Evolutionary conservation across 2,329 filamentous ascomycete genomes (phyloP).

Genomic region (Cylindrodendrum hubeiense): DNA sequence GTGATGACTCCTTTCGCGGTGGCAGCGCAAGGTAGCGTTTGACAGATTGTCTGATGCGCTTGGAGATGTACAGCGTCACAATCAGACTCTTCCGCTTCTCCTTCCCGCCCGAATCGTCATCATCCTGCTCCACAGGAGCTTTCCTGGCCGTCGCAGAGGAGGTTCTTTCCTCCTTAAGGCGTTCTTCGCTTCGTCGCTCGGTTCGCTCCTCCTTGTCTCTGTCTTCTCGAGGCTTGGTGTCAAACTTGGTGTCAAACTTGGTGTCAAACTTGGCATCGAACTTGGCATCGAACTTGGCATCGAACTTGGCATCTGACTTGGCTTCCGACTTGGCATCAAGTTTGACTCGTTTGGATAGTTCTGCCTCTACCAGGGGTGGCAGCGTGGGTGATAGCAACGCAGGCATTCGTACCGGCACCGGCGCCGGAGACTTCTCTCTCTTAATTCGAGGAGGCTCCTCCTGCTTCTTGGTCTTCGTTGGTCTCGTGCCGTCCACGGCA

Average conservation of each 20-base stretch:
- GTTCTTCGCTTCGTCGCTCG: slow-evolving; percentile 37
- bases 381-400: slow-evolving; percentile 68
- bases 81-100: slow-evolving; percentile 49
- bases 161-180: slow-evolving; percentile 35
- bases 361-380: slow-evolving; percentile 63
- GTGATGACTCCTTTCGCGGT: slow-evolving; percentile 52
- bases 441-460: slow-evolving; percentile 47
- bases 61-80: slow-evolving; percentile 64
- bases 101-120: slow-evolving; percentile 45
- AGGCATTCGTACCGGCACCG: slow-evolving; percentile 58
- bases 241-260: slow-evolving; percentile 9
- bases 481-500: slow-evolving; percentile 43
- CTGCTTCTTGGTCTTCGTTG: slow-evolving; percentile 47
- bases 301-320: too few relatives aligned
- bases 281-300: slow-evolving; percentile 47
- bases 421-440: slow-evolving; percentile 52
- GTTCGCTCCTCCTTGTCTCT: slow-evolving; percentile 35
- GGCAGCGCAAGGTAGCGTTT: slow-evolving; percentile 61
- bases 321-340: slow-evolving; percentile 34
- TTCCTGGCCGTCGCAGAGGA: slow-evolving; percentile 38
- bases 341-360: slow-evolving; percentile 50
- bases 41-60: slow-evolving; percentile 58
- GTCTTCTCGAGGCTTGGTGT: slow-evolving; percentile 33
- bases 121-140: slow-evolving; percentile 42
- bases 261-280: slow-evolving; percentile 2